Percentiles rank a stretch among this genome's conserved stretches.
These are phyloP conservation scores for Epichloe brachyelytri DNA, from an alignment of 2,329 filamentous ascomycete genomes.

Conservation along the genomic window DNA sequence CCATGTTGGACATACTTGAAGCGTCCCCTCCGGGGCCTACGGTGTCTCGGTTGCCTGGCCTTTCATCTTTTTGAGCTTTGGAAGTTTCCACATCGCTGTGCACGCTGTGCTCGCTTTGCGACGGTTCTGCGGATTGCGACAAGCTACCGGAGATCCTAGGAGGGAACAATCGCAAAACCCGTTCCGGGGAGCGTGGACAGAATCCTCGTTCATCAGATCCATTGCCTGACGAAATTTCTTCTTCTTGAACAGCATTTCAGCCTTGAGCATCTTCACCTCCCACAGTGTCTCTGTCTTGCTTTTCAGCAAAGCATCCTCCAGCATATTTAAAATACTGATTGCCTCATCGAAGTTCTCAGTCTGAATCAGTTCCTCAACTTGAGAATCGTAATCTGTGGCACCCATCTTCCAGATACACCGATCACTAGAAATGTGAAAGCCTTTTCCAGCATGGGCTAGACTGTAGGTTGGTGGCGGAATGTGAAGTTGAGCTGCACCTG, in stretches of 20 bases:
- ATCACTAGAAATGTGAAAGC: constrained; percentile 87
- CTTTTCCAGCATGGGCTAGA: constrained; percentile 90
- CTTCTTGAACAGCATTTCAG: constrained; percentile 68
- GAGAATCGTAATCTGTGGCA: constrained; percentile 78
- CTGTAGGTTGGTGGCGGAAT: constrained; percentile 88
- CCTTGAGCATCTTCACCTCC: constrained; percentile 85
- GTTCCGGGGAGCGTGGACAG: constrained; percentile 83
- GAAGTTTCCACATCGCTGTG: constrained; percentile 27
- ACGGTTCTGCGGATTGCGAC: constrained; percentile 38
- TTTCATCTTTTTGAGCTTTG: constrained; percentile 17
- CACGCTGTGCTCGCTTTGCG: constrained; percentile 29
- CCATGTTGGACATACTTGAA: constrained; percentile 24
- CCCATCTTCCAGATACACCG: constrained; percentile 93
- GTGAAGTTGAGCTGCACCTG: constrained; percentile 72
- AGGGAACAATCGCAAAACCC: constrained; percentile 77
- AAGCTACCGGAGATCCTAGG: constrained; percentile 71
- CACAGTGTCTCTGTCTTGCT: constrained; percentile 72
- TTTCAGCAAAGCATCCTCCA: constrained; percentile 80
- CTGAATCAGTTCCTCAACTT: constrained; percentile 70
- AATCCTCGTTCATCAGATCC: constrained; percentile 73
- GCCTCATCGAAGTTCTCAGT: constrained; percentile 75
- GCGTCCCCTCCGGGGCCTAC: constrained; percentile 9
- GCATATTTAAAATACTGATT: constrained; percentile 74
- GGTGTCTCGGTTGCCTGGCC: constrained; percentile 14
- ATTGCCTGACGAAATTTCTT: constrained; percentile 76